These are phyloP conservation scores for Diaporthe citrichinensis DNA, from an alignment of 2,329 filamentous ascomycete genomes.

Conservation along the genomic window DNA sequence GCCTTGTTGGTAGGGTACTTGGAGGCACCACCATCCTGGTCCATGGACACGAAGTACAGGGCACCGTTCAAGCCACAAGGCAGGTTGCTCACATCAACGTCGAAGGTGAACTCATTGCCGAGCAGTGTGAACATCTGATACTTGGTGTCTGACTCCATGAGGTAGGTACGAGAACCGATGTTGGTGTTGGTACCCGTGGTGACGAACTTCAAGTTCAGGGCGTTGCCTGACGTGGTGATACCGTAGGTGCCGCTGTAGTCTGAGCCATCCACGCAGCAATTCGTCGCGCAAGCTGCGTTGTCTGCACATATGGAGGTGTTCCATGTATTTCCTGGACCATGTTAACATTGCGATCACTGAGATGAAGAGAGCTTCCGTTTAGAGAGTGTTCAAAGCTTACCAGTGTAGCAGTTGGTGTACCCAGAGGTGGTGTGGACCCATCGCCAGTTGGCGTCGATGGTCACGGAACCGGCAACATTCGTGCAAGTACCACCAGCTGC, in stretches of 20 bases:
- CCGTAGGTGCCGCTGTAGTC: constrained; percentile 68
- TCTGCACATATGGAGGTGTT: constrained; percentile 63
- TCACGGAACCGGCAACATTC: constrained; percentile 62
- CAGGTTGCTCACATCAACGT: constrained; percentile 78
- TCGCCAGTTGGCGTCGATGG: constrained; percentile 71
- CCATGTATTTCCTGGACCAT: constrained; percentile 58
- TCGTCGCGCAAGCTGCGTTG: constrained; percentile 63
- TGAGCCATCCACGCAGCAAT: constrained; percentile 70
- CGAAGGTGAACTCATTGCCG: constrained; percentile 79
- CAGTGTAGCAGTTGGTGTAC: constrained; percentile 59
- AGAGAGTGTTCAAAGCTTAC: neutral
- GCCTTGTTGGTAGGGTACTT: constrained; percentile 56
- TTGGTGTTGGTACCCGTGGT: constrained; percentile 59
- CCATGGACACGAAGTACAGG: constrained; percentile 59
- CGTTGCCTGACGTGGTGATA: constrained; percentile 62
- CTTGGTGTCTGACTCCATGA: constrained; percentile 71
- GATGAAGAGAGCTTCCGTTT: no score
- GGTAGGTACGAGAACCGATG: constrained; percentile 71
- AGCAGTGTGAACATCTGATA: constrained; percentile 77
- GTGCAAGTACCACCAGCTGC: constrained; percentile 63
- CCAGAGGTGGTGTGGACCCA: constrained; percentile 65
- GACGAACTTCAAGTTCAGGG: constrained; percentile 63
- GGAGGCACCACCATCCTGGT: constrained; percentile 53
- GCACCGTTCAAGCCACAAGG: constrained; percentile 77
- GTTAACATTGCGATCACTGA: no score